These are phyloP conservation scores for Nematocida ironsii DNA, from an alignment of 371 early-diverging fungal species.

Conservation along the genomic window DNA sequence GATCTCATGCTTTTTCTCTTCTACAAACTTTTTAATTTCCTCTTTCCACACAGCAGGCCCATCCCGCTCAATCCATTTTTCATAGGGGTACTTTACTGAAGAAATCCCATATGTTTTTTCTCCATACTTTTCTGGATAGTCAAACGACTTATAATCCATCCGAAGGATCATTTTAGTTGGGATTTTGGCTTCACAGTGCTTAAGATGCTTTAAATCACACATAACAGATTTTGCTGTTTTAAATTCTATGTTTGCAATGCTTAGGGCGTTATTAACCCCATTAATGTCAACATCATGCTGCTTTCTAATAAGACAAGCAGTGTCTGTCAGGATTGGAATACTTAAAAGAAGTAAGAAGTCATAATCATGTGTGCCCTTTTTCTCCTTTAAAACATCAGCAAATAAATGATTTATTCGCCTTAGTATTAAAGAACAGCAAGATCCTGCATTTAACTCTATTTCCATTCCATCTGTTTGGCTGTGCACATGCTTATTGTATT, in stretches of 20 bases:
- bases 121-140: slow-evolving; percentile 26
- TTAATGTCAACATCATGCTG: slow-evolving; percentile 31
- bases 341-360: slow-evolving; percentile 27
- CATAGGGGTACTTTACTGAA: slow-evolving; percentile 33
- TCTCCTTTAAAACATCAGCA: background rate
- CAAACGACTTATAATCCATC: slow-evolving; percentile 54
- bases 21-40: slow-evolving; percentile 20
- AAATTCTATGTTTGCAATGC: background rate
- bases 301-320: slow-evolving; percentile 8
- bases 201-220: slow-evolving; percentile 4
- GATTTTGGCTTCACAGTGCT: slow-evolving; percentile 4
- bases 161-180: slow-evolving; percentile 20
- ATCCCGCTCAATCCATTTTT: slow-evolving; percentile 46
- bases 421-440: slow-evolving; percentile 49
- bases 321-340: slow-evolving; percentile 48
- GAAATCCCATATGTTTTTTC: slow-evolving; percentile 46
- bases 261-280: slow-evolving; percentile 14
- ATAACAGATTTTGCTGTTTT: background rate
- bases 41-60: slow-evolving; percentile 5
- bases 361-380: slow-evolving; percentile 6
- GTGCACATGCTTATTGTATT: slow-evolving; percentile 17
- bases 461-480: background rate
- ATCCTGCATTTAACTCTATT: slow-evolving; percentile 42
- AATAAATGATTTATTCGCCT: background rate
- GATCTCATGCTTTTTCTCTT: slow-evolving; percentile 11